Evolutionary conservation across 768 basidiomycete species (phyloP).

Genomic region (Mycena filopes): DNA sequence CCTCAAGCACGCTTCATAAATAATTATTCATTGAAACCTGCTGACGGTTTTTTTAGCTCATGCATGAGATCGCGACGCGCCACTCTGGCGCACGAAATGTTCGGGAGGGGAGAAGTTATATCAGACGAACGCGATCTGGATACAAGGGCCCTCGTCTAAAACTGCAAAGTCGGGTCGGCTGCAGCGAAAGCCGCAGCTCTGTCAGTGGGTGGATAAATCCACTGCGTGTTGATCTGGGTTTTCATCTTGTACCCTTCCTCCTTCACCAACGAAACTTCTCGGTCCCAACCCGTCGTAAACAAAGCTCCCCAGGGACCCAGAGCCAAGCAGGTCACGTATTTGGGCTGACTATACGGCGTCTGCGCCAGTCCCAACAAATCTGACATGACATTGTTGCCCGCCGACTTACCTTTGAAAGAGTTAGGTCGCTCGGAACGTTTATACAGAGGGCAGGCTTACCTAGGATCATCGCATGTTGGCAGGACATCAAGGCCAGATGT

Average conservation of each 20-base stretch:
- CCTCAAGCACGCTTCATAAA: too few species aligned
- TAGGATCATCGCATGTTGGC: slow-evolving; percentile 33
- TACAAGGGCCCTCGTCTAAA: not conserved
- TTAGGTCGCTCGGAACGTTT: too few species aligned
- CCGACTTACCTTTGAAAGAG: not conserved
- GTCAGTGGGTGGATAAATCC: slow-evolving; percentile 34
- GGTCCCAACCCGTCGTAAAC: slow-evolving; percentile 37
- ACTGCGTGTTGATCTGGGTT: slow-evolving; percentile 32
- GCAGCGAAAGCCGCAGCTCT: slow-evolving; percentile 28
- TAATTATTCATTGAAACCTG: too few species aligned
- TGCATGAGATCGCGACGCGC: too few species aligned
- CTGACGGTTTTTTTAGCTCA: too few species aligned
- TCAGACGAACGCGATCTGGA: not conserved
- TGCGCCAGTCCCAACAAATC: slow-evolving; percentile 33
- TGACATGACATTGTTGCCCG: slow-evolving; percentile 32
- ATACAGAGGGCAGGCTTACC: slow-evolving; percentile 17
- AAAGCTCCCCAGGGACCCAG: slow-evolving; percentile 36
- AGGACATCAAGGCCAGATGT: slow-evolving; percentile 32
- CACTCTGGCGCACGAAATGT: not conserved
- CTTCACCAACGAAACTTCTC: slow-evolving; percentile 20
- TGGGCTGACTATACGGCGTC: slow-evolving; percentile 29
- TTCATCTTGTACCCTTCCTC: slow-evolving; percentile 33
- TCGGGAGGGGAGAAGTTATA: not conserved
- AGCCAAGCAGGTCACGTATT: slow-evolving; percentile 36
- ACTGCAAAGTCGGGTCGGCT: slow-evolving; percentile 27